Percentiles rank a stretch among this genome's conserved stretches.
Evolutionary conservation across 1,284 basidiomycete species (phyloP).

Genomic region (Papiliotrema laurentii): DNA sequence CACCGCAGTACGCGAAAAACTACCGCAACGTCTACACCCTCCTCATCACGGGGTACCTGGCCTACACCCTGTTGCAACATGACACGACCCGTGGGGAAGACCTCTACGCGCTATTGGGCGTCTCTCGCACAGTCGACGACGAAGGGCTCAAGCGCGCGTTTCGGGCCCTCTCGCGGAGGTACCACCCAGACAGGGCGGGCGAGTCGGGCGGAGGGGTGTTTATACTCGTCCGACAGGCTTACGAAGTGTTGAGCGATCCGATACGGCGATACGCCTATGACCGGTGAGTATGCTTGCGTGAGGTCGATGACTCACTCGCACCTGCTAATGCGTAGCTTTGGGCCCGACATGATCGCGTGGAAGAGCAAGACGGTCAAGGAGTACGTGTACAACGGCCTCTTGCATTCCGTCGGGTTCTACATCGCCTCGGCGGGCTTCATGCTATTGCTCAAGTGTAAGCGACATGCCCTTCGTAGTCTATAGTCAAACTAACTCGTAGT

Average conservation of each 20-base stretch:
- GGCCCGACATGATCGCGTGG: conserved; percentile 67
- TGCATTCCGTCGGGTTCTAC: conserved; percentile 66
- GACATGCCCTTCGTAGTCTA: neutral
- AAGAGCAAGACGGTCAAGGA: conserved; percentile 60
- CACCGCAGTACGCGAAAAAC: conserved; percentile 25
- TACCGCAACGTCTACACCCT: conserved; percentile 27
- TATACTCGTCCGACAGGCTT: conserved; percentile 68
- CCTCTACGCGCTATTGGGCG: conserved; percentile 70
- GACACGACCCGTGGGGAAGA: conserved; percentile 59
- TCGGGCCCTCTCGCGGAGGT: conserved; percentile 57
- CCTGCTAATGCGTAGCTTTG: no score
- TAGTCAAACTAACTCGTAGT: conserved; percentile 51
- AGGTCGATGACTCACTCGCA: no score
- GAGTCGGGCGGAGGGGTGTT: conserved; percentile 58
- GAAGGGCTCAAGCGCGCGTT: conserved; percentile 66
- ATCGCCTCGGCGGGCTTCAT: conserved; percentile 60
- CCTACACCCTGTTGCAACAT: conserved; percentile 61
- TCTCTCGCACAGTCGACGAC: conserved; percentile 60
- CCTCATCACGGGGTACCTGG: conserved; percentile 60
- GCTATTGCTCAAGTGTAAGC: conserved; percentile 49
- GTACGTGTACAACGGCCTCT: conserved; percentile 64
- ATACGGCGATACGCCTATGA: conserved; percentile 80
- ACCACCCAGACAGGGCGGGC: conserved; percentile 76
- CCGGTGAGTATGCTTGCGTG: conserved; percentile 50
- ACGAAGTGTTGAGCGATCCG: conserved; percentile 74